Base-by-base conservation (phyloP, 352 stramenopile species). In the Globisporangium cystogenes region DNA sequence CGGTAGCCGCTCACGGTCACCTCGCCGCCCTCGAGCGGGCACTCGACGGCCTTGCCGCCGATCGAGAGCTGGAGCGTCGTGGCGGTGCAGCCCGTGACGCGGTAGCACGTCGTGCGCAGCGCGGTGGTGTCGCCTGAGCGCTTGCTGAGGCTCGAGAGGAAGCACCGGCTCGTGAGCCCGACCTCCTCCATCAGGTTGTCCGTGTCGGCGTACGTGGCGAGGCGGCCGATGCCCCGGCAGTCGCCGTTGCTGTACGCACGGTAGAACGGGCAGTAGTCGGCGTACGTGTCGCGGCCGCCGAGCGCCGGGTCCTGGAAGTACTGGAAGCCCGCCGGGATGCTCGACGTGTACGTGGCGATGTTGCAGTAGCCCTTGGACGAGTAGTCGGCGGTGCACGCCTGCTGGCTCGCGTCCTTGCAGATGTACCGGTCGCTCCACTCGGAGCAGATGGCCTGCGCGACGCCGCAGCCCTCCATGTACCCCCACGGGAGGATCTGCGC, bases 251-350 rank as follows among this genome's bases (percentile, higher is more conserved):
- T 87, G 53, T 88, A 92, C 7, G 68, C 77, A 2, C 71, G 67
- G 51, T 87, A 92, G 51, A 88, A 86, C 27, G 84, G 82, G 53
- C 84, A 94, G 60, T 90, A 93, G 63, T 94, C 84, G 0, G 77
- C 69, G 41, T 75, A 92, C 16, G 74, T 67, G 48, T 90, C 78
- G 20, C 68, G 63, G 1, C 82, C 82, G 1, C 78, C 79, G 18
- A 88, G 68, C 12, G 37, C 48, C 3, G 70, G 63, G 45, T 92
- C 70, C 29, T 78, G 52, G 46, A 94, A 94, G 54, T 94, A 94
- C 65, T 92, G 81, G 39, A 90, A 94, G 3, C 75, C 76, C 8
- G 77, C 67, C 1, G 81, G 79, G 40, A 94, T 87, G 37, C 75
- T 88, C 20, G 70, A 73, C 1, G 60, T 72, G 52, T 92, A 90